These are phyloP conservation scores for Trametes cinnabarina DNA, from an alignment of 768 basidiomycete species.

Conservation along the genomic window DNA sequence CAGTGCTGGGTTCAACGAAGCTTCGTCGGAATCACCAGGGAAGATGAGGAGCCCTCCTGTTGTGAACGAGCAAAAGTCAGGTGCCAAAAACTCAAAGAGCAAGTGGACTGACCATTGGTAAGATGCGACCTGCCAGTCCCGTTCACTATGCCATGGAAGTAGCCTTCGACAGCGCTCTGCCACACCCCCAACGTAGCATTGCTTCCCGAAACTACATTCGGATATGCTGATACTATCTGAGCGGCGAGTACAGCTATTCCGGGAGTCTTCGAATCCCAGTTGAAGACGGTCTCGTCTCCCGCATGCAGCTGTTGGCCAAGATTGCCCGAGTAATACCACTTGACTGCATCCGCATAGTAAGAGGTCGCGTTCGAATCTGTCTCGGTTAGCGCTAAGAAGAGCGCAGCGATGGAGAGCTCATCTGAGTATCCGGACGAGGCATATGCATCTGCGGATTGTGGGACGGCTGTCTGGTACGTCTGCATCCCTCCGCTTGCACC, in stretches of 20 bases:
- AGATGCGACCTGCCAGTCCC: conserved; percentile 51
- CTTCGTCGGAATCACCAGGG: conserved; percentile 76
- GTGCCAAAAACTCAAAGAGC: no score
- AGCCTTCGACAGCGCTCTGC: conserved; percentile 67
- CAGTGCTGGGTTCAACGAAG: conserved; percentile 81
- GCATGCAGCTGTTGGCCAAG: conserved; percentile 38
- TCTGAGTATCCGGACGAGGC: conserved; percentile 70
- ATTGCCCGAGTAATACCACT: conserved; percentile 55
- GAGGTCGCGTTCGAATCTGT: conserved; percentile 53
- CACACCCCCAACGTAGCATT: conserved; percentile 55
- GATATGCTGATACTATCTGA: conserved; percentile 63
- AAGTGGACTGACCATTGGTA: conserved; percentile 57
- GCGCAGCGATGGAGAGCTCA: conserved; percentile 71
- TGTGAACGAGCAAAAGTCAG: no score
- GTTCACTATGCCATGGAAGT: conserved; percentile 71
- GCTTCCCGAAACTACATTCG: conserved; percentile 43
- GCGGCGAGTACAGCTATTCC: conserved; percentile 74
- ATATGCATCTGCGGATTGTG: conserved; percentile 62
- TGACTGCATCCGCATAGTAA: conserved; percentile 37
- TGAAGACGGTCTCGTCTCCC: conserved; percentile 58
- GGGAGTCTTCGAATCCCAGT: conserved; percentile 86
- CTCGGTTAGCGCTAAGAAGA: conserved; percentile 71
- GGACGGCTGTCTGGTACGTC: conserved; percentile 70
- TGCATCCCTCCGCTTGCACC: conserved; percentile 58
- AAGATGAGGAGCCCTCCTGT: conserved; percentile 81